Percentiles rank a stretch among this genome's conserved stretches.
phyloP scores from a whole-genome alignment of 768 basidiomycete genomes.

The Tulasnella sp. region DNA sequence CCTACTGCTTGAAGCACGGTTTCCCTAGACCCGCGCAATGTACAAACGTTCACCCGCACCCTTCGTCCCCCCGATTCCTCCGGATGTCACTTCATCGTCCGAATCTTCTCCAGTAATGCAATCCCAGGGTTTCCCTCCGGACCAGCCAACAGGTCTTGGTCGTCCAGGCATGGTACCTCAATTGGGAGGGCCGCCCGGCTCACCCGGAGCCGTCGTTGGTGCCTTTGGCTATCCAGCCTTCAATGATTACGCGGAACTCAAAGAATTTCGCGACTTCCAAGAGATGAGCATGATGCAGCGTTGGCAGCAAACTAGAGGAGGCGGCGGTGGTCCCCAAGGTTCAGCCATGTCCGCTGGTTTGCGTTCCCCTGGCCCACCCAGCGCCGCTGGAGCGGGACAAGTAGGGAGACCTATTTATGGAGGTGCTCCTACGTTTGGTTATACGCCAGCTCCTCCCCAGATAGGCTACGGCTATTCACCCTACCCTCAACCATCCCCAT shows the following conservation, averaged over 20 bases:
- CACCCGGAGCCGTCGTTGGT: background rate
- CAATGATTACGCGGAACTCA: background rate
- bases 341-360: background rate
- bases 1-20: too few species aligned
- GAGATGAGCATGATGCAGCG: conserved; percentile 14
- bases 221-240: conserved; percentile 5
- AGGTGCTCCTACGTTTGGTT: background rate
- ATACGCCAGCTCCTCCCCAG: conserved; percentile 1
- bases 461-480: conserved; percentile 10
- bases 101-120: conserved; percentile 12
- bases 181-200: background rate
- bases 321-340: background rate
- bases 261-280: background rate
- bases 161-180: conserved; percentile 1
- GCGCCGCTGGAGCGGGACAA: background rate
- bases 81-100: conserved; percentile 12
- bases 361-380: background rate
- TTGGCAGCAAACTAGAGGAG: background rate
- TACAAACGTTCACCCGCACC: conserved; percentile 14
- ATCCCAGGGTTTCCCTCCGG: background rate
- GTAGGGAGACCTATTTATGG: background rate
- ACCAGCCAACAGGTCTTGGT: background rate
- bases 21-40: too few species aligned
- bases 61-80: conserved; percentile 12
- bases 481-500: conserved; percentile 9